Conservation (phyloP, 352 stramenopile species). For the Phytophthora palmivora region DNA sequence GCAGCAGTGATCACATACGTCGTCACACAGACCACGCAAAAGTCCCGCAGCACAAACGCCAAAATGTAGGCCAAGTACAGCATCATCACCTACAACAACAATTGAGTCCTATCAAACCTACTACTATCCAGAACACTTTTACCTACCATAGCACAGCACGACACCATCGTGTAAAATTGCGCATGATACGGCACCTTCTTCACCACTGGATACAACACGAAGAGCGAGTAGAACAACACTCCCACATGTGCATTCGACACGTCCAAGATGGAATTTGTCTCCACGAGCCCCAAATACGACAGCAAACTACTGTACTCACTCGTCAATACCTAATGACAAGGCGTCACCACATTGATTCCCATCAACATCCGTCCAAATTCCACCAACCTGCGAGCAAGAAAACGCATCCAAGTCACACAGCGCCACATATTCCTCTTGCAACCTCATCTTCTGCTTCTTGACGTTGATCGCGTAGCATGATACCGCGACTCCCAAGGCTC, state of each 20-base stretch:
- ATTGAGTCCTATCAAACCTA: background rate
- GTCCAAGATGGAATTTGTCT: conserved; percentile 48
- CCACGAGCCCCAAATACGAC: conserved; percentile 47
- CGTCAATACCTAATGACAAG: conserved; percentile 50
- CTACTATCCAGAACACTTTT: background rate
- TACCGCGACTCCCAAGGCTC: conserved; percentile 31
- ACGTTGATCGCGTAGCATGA: conserved; percentile 55
- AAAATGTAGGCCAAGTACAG: conserved; percentile 67
- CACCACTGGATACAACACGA: conserved; percentile 55
- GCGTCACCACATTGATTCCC: background rate
- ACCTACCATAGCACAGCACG: conserved; percentile 42
- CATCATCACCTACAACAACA: conserved; percentile 41
- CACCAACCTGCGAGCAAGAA: conserved; percentile 59
- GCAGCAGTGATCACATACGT: conserved; percentile 58
- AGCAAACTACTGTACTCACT: conserved; percentile 66
- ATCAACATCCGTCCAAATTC: background rate
- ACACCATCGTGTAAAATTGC: conserved; percentile 56
- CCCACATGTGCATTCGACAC: conserved; percentile 60
- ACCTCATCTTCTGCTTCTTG: conserved; percentile 51
- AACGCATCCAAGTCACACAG: conserved; percentile 65
- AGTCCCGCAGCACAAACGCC: conserved; percentile 57
- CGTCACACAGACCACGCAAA: conserved; percentile 64
- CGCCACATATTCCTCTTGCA: conserved; percentile 47
- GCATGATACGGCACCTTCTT: conserved; percentile 44
- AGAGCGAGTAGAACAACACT: conserved; percentile 52